Percentiles rank a stretch among this genome's conserved stretches.
These are phyloP conservation scores for Haematococcus sp. DNA, from an alignment of 139 green algal species.

Conservation along the genomic window DNA sequence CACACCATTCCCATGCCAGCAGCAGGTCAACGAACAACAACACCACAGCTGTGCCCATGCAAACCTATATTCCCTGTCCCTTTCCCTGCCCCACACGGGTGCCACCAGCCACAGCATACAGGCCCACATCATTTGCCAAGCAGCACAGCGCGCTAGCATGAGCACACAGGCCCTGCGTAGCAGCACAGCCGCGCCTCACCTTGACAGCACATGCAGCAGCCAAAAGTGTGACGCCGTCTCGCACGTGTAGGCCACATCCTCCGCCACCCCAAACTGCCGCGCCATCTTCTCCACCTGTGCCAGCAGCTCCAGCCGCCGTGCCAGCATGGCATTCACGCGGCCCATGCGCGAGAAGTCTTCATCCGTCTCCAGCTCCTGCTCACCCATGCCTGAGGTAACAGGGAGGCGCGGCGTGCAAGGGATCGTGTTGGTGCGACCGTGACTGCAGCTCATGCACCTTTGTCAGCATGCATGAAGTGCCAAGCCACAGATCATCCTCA, in stretches of 20 bases:
- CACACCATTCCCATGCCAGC: not conserved
- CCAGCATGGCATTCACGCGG: constrained; percentile 95
- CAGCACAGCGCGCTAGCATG: not conserved
- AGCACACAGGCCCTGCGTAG: too few species aligned
- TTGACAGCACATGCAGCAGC: constrained; percentile 91
- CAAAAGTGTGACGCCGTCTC: constrained; percentile 97
- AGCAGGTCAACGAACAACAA: not conserved
- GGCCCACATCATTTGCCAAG: too few species aligned
- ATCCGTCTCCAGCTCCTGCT: constrained; percentile 89
- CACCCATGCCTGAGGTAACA: constrained; percentile 80
- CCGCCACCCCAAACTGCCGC: constrained; percentile 48
- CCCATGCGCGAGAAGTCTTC: constrained; percentile 83
- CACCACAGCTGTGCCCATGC: not conserved
- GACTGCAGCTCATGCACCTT: too few species aligned
- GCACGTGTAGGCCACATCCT: constrained; percentile 89
- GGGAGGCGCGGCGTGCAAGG: not conserved
- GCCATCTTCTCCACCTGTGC: constrained; percentile 82
- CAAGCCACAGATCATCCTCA: too few species aligned
- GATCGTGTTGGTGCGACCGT: not conserved
- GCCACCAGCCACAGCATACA: too few species aligned
- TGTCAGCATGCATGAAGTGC: too few species aligned
- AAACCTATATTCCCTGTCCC: too few species aligned
- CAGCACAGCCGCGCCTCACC: constrained; percentile 13
- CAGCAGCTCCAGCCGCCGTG: constrained; percentile 84
- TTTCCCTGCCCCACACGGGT: too few species aligned